Conservation (phyloP, 108 stramenopile genomes). For the Cafeteria roenbergensis region DNA sequence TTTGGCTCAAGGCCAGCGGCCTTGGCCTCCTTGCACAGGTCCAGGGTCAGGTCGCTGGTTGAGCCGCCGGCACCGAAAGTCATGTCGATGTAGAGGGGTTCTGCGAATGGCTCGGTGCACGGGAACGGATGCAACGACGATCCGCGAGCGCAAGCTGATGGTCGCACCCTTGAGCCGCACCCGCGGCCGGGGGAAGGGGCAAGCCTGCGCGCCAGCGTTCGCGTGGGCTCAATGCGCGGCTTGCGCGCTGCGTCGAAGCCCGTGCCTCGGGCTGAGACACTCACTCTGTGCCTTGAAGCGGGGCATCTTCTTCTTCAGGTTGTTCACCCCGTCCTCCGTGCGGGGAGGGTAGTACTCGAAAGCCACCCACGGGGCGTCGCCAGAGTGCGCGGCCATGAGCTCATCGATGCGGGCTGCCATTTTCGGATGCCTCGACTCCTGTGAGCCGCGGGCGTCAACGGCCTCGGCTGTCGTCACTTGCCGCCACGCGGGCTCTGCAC, state of each 20-base stretch:
- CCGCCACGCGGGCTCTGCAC: too few species aligned
- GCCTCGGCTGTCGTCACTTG: too few species aligned
- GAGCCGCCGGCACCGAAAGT: conserved; percentile 99
- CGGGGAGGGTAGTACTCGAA: conserved; percentile 97
- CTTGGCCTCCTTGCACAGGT: conserved; percentile 65
- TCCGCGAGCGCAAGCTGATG: background rate
- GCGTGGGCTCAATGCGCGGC: background rate
- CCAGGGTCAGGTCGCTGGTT: conserved; percentile 82
- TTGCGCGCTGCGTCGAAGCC: background rate
- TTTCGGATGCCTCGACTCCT: too few species aligned
- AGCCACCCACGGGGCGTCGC: conserved; percentile 71
- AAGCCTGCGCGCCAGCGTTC: background rate
- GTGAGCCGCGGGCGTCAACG: too few species aligned
- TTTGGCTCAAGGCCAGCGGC: conserved; percentile 74
- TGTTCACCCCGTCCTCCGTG: conserved; percentile 80
- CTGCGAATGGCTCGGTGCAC: background rate
- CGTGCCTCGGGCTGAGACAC: conserved; percentile 10
- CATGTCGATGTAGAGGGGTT: conserved; percentile 83
- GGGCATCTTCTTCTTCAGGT: conserved; percentile 78
- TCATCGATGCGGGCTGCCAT: too few species aligned
- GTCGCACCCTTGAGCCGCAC: background rate
- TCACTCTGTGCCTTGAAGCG: conserved; percentile 63
- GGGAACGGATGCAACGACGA: background rate
- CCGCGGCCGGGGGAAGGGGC: background rate
- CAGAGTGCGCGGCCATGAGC: too few species aligned